Base-by-base conservation (phyloP, 345 rosid species). In the Iberis pinnata region DNA sequence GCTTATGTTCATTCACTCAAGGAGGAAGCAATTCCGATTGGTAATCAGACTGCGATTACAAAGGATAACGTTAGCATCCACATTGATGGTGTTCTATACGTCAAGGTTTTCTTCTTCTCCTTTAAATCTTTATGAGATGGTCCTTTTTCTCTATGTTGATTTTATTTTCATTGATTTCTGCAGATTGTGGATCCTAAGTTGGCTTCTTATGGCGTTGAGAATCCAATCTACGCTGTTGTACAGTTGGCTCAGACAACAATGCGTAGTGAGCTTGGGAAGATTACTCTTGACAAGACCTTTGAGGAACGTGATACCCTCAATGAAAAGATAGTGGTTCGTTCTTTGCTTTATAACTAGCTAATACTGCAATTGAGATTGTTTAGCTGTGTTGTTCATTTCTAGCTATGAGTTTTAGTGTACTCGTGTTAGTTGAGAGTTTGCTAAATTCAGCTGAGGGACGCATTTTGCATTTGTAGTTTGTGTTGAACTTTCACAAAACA, bases 201-300 rank as follows among this genome's bases (percentile, higher is more conserved):
- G 20, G 97, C 98, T 0, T 92, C 98, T 17, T 92, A 92, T 66
- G 98, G 98, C 0, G 95, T 92, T 53, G 97, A 83, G 83, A 79
- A 85, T 57, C 97, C 96, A 0, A 85, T 85, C 29, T 92, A 83
- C 37, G 96, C 97, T 24, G 94, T 88, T 20, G 73, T 83, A 22
- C 98, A 92, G 70, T 76, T 88, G 24, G 98, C 98, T 3, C 98
- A 88, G 67, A 88, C 98, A 6, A 83, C 97, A 0, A 92, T 92
- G 97, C 89, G 98, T 22, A 92, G 97, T 35, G 95, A 92, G 74
- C 89, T 88, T 1, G 98, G 98, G 8, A 92, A 92, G 59, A 92
- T 92, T 18, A 85, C 97, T 0, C 97, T 92, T 44, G 98, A 92
- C 70, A 88, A 92, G 81, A 92, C 97, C 5, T 92, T 92, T 31